Evolutionary conservation across 129 eudicot genomes (phyloP).

Genomic region (Flaveria robusta): DNA sequence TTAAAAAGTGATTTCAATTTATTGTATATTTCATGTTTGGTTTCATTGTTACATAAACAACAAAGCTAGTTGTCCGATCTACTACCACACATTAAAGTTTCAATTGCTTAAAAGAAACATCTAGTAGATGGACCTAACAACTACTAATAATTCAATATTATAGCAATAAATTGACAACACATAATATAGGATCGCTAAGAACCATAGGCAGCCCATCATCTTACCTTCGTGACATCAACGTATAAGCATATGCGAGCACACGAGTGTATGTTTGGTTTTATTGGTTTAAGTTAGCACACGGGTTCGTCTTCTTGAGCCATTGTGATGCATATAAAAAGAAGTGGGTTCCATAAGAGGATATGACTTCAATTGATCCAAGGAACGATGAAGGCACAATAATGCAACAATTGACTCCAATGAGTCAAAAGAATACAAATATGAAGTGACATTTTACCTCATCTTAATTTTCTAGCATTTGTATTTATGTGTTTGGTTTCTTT

Average conservation of each 20-base stretch:
- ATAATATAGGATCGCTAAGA: background rate
- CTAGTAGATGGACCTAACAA: background rate
- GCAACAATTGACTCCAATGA: slow-evolving; percentile 33
- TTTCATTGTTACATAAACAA: background rate
- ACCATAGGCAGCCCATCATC: slow-evolving; percentile 11
- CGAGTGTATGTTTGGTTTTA: slow-evolving; percentile 30
- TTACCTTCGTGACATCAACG: background rate
- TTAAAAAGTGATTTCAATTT: background rate
- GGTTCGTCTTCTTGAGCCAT: slow-evolving; percentile 19
- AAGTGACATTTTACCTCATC: slow-evolving; percentile 41
- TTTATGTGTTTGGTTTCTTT: slow-evolving; percentile 31
- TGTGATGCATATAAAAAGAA: slow-evolving; percentile 16
- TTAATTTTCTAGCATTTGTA: slow-evolving; percentile 40
- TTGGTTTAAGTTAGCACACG: slow-evolving; percentile 23
- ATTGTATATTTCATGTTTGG: background rate
- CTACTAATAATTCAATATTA: background rate
- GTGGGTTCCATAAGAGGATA: slow-evolving; percentile 37
- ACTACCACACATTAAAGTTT: background rate
- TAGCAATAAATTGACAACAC: slow-evolving; percentile 16
- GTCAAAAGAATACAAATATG: slow-evolving; percentile 21
- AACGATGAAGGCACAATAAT: slow-evolving; percentile 33
- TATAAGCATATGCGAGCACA: slow-evolving; percentile 19
- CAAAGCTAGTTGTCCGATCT: too few relatives aligned
- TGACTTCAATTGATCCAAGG: slow-evolving; percentile 39
- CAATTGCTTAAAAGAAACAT: slow-evolving; percentile 6